Conservation (phyloP, 345 rosid genomes). For the Adansonia digitata region DNA sequence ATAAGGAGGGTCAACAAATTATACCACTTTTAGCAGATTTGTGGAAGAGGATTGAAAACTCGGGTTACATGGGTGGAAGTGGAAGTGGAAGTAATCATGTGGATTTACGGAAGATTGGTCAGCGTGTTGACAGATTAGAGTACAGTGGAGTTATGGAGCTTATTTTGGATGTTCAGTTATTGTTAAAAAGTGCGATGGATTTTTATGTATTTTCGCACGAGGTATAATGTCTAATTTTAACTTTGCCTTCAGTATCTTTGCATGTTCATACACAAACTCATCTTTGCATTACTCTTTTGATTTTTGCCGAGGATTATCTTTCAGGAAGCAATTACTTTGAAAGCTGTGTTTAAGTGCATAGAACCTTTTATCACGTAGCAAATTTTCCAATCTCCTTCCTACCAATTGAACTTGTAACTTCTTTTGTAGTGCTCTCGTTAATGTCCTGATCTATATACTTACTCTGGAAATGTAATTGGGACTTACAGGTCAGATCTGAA, state of each 20-base stretch:
- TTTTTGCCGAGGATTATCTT: not conserved
- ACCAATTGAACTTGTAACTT: not conserved
- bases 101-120: slow-evolving; percentile 85
- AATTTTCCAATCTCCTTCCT: not conserved
- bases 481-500: slow-evolving; percentile 81
- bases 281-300: not conserved
- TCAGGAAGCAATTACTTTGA: slow-evolving; percentile 9
- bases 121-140: slow-evolving; percentile 76
- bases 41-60: slow-evolving; percentile 81
- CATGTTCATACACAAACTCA: not conserved
- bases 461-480: not conserved
- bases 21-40: slow-evolving; percentile 82
- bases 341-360: not conserved
- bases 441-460: not conserved
- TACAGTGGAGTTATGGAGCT: slow-evolving; percentile 80
- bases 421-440: not conserved
- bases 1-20: slow-evolving; percentile 92
- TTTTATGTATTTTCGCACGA: slow-evolving; percentile 82
- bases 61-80: slow-evolving; percentile 41
- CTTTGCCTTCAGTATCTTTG: not conserved
- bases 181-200: slow-evolving; percentile 88
- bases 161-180: slow-evolving; percentile 79
- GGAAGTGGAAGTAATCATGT: slow-evolving; percentile 62
- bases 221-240: slow-evolving; percentile 40
- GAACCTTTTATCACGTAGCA: not conserved